These are phyloP conservation scores for Sporothrix pseudoabietina DNA, from an alignment of 2,329 filamentous ascomycete genomes.

Conservation along the genomic window DNA sequence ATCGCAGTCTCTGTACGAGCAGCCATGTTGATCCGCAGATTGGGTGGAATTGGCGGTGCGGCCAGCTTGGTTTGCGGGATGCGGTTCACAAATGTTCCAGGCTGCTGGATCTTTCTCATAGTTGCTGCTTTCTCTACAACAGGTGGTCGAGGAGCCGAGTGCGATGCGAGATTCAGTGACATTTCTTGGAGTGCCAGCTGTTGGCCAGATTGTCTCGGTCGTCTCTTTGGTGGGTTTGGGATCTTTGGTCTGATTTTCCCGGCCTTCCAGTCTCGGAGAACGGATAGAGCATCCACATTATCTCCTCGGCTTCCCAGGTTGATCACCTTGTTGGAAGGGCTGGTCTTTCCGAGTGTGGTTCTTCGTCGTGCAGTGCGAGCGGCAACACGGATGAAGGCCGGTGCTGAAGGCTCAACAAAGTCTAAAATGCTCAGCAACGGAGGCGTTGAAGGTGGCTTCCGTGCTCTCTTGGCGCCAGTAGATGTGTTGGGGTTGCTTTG, in stretches of 20 bases:
- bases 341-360: slow-evolving; percentile 55
- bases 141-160: not conserved
- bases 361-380: slow-evolving; percentile 57
- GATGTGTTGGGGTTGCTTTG: not conserved
- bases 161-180: slow-evolving; percentile 21
- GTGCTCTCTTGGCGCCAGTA: not conserved
- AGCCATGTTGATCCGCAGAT: not conserved
- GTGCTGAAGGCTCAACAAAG: slow-evolving; percentile 55
- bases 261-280: slow-evolving; percentile 59
- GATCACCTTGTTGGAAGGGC: slow-evolving; percentile 59
- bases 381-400: slow-evolving; percentile 62
- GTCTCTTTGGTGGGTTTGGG: not conserved
- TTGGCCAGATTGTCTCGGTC: not conserved
- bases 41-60: slow-evolving; percentile 27
- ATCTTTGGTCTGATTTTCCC: slow-evolving; percentile 51
- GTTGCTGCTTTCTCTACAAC: not conserved
- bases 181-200: slow-evolving; percentile 25
- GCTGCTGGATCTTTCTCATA: not conserved
- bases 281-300: slow-evolving; percentile 58
- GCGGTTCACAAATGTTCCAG: not conserved
- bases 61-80: slow-evolving; percentile 17
- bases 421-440: slow-evolving; percentile 64
- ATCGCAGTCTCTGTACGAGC: slow-evolving; percentile 1
- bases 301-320: slow-evolving; percentile 63
- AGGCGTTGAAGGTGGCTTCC: slow-evolving; percentile 35